Conservation (phyloP, 2,329 filamentous ascomycete genomes). For the Colletotrichum sublineola region DNA sequence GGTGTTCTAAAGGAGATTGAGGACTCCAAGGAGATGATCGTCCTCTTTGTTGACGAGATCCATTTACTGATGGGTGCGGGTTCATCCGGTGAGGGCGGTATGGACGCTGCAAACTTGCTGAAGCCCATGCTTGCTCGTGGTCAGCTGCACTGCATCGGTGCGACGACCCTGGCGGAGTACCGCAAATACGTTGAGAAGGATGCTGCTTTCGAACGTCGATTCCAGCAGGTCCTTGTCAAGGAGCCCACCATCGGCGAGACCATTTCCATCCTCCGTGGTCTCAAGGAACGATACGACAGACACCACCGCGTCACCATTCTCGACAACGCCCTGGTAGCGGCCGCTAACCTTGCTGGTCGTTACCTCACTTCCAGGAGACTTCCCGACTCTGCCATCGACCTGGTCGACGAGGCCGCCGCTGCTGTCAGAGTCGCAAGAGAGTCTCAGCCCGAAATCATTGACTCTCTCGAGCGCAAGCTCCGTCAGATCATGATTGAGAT, state of each 20-base stretch:
- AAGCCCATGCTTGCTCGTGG: conserved; percentile 98
- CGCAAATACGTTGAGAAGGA: conserved; percentile 99
- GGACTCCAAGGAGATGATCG: conserved; percentile 94
- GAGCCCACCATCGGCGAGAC: conserved; percentile 91
- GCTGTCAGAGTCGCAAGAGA: conserved; percentile 96
- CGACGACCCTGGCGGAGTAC: conserved; percentile 94
- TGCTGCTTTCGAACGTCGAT: conserved; percentile 95
- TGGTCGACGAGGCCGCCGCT: conserved; percentile 95
- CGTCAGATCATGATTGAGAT: conserved; percentile 98
- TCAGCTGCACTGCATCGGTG: conserved; percentile 97
- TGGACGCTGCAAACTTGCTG: conserved; percentile 97
- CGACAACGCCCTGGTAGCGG: conserved; percentile 90
- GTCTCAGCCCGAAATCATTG: conserved; percentile 95
- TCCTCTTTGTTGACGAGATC: conserved; percentile 98
- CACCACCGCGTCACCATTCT: conserved; percentile 98
- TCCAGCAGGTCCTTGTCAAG: conserved; percentile 98
- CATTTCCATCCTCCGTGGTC: conserved; percentile 95
- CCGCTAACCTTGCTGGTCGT: conserved; percentile 91
- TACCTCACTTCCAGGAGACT: conserved; percentile 93
- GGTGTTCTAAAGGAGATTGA: conserved; percentile 97
- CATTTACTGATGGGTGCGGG: conserved; percentile 98
- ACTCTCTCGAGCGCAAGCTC: conserved; percentile 90
- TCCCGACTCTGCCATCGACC: conserved; percentile 95
- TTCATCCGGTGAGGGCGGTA: conserved; percentile 93
- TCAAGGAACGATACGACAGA: conserved; percentile 98